Evolutionary conservation across 2,329 filamentous ascomycete species (phyloP).

Genomic region (Fusarium coffeatum): DNA sequence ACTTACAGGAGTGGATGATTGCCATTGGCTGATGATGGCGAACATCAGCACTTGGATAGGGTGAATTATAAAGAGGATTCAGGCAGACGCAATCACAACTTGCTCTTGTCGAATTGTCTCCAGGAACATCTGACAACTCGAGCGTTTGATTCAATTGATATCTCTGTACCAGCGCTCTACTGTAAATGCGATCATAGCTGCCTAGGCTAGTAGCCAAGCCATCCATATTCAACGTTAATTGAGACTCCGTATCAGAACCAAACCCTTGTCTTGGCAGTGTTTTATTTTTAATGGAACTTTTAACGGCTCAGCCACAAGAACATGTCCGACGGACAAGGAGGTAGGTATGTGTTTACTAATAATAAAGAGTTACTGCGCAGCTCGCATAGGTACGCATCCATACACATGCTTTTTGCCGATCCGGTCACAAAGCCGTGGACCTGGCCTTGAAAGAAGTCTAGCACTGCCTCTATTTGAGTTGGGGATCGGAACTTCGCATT

Average conservation of each 20-base stretch:
- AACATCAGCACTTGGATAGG: constrained; percentile 21
- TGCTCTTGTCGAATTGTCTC: neutral
- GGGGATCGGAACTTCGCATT: neutral
- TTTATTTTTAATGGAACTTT: constrained; percentile 5
- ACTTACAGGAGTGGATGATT: constrained; percentile 8
- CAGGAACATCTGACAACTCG: neutral
- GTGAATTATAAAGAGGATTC: constrained; percentile 1
- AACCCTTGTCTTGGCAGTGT: constrained; percentile 26
- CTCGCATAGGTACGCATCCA: neutral
- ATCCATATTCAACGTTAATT: neutral
- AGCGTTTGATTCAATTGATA: neutral
- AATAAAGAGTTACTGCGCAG: neutral
- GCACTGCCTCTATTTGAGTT: neutral
- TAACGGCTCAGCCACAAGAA: constrained; percentile 29
- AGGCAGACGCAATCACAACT: constrained; percentile 7
- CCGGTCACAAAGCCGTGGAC: neutral
- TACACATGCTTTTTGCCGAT: neutral
- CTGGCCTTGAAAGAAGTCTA: neutral
- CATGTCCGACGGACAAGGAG: constrained; percentile 10
- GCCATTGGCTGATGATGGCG: constrained; percentile 33
- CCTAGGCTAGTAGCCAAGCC: neutral
- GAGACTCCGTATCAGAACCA: constrained; percentile 9
- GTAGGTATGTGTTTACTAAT: neutral
- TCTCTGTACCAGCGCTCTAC: neutral
- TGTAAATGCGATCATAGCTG: neutral